These are phyloP conservation scores for Aspergillus affinis DNA, from an alignment of 495 filamentous ascomycete genomes.

Conservation along the genomic window DNA sequence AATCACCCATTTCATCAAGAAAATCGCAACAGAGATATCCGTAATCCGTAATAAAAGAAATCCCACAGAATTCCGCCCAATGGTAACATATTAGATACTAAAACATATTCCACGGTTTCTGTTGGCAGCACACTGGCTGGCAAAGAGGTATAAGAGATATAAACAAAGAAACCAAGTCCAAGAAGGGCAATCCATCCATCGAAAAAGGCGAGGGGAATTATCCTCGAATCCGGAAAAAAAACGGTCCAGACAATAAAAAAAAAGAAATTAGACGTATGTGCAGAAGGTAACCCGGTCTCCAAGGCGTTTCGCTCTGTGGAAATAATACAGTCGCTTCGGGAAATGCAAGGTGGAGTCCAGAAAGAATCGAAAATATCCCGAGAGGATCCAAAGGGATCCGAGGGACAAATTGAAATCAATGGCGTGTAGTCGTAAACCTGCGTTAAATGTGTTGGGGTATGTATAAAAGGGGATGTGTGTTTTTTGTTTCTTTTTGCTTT, in stretches of 20 bases:
- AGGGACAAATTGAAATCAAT: slow-evolving; percentile 5
- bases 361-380: slow-evolving; percentile 3
- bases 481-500: slow-evolving; percentile 3
- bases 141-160: slow-evolving; percentile 6
- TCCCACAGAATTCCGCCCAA: background rate
- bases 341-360: slow-evolving; percentile 17
- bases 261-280: slow-evolving; percentile 21
- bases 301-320: slow-evolving; percentile 14
- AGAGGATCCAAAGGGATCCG: background rate
- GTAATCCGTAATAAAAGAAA: slow-evolving; percentile 11
- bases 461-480: background rate
- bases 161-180: slow-evolving; percentile 9
- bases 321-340: slow-evolving; percentile 19
- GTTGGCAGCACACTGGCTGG: slow-evolving; percentile 5
- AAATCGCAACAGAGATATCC: slow-evolving; percentile 10
- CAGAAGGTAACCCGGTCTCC: slow-evolving; percentile 14
- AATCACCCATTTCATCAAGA: slow-evolving; percentile 2
- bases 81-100: slow-evolving; percentile 13
- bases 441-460: slow-evolving; percentile 16
- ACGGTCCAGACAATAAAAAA: background rate
- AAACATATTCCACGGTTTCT: slow-evolving; percentile 15
- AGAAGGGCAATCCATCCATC: slow-evolving; percentile 10
- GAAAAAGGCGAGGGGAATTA: slow-evolving; percentile 9
- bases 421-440: slow-evolving; percentile 31
- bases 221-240: slow-evolving; percentile 16